These are phyloP conservation scores for Candida insectalens DNA, from an alignment of 805 yeast genomes.

Conservation along the genomic window DNA sequence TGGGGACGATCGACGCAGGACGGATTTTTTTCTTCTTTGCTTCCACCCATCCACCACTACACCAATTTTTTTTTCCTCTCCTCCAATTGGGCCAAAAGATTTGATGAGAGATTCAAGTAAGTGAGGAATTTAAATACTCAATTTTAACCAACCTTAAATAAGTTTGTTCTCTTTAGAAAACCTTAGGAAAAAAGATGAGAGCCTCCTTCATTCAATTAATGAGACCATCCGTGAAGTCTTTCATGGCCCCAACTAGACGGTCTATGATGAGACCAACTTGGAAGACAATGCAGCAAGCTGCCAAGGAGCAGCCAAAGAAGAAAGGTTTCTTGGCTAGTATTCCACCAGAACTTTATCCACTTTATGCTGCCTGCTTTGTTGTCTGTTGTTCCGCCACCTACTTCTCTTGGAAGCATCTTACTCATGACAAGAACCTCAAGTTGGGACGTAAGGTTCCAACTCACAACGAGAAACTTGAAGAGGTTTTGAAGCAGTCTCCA, in stretches of 20 bases:
- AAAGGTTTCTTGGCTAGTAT: constrained; percentile 12
- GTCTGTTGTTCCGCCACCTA: constrained; percentile 39
- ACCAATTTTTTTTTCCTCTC: neutral
- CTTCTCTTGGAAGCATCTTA: constrained; percentile 43
- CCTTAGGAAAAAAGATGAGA: neutral
- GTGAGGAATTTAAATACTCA: too few species aligned
- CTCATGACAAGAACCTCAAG: constrained; percentile 39
- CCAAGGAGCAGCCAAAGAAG: neutral
- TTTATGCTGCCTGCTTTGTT: constrained; percentile 46
- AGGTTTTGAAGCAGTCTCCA: constrained; percentile 19
- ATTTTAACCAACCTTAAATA: neutral
- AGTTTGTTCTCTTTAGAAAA: neutral
- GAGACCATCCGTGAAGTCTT: constrained; percentile 3
- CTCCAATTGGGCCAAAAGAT: neutral
- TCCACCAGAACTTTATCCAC: constrained; percentile 51
- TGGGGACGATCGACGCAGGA: too few species aligned
- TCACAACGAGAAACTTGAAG: constrained; percentile 27
- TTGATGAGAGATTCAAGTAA: too few species aligned
- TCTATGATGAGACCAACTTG: constrained; percentile 2
- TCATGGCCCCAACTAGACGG: constrained; percentile 2
- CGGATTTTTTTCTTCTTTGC: too few species aligned
- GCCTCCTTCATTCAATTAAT: constrained; percentile 1
- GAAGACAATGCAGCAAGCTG: neutral
- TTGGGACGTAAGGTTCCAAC: constrained; percentile 38
- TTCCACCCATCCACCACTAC: neutral